Base-by-base conservation (phyloP, 2,329 filamentous ascomycete species). In the Aspergillus pseudonomiae region DNA sequence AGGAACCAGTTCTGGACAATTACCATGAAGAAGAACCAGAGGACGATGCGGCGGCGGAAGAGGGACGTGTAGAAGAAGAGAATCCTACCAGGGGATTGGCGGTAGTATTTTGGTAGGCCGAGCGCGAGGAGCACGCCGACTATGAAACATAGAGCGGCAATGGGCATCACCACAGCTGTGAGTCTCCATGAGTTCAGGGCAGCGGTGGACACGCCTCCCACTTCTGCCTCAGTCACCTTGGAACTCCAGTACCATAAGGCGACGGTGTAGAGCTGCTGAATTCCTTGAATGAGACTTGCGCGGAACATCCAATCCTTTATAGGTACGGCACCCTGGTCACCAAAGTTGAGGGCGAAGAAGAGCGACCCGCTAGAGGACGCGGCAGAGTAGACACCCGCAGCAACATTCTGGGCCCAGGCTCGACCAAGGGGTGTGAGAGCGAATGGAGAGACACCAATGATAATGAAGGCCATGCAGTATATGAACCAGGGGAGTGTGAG, bases 1-100 rank as follows among this genome's bases (percentile, higher is more conserved):
- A 90, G 81, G 78, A 87, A 90, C 81, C 88, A 89, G 75, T 90
- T 90, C 71, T 90, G 88, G 32, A 90, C 76, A 62, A 89, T 78
- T 46, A 90, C 85, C 4, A 85, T 83, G 62, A 88, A 76, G 75
- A 89, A 86, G 78, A 89, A 90, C 88, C 88, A 90, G 14, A 88
- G 79, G 48, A 90, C 84, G 63, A 90, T 86, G 75, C 89, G 89
- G 63, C 88, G 84, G 55, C 87, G 82, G 65, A 85, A 80, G 6
- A 90, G 80, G 2, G 86, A 85, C 59, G 79, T 82, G 77, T 90
- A 90, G 79, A 91, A 90, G n/a, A 85, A 86, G 0, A 88, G 88
- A 1, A 90, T 85, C 53, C 82, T 83, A 64, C 88, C 88, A 0
- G 88, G 88, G 14, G 82, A 78, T 71, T 89, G 86, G 52, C 86